phyloP scores from a whole-genome alignment of 169 alveolate genomes.

The Ichthyophthirius multifiliis region DNA sequence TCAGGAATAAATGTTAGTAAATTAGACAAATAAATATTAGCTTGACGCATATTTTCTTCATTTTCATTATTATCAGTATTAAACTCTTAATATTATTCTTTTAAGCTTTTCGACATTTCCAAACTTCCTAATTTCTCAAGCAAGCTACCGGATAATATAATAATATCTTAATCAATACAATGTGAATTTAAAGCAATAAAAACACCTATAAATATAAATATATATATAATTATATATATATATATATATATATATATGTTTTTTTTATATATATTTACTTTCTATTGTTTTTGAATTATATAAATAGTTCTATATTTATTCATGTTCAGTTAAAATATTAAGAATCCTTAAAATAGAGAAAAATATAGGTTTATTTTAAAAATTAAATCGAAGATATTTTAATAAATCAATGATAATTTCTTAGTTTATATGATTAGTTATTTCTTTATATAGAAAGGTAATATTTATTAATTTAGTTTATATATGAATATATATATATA shows the following conservation, averaged over 20 bases:
- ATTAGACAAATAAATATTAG: constrained; percentile 1
- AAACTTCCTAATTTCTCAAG: neutral
- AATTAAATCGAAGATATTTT: neutral
- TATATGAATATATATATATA: too few relatives aligned
- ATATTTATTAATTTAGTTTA: neutral
- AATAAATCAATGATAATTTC: neutral
- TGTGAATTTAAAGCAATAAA: constrained; percentile 21
- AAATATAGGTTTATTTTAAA: neutral
- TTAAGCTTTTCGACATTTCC: neutral
- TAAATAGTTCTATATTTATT: neutral
- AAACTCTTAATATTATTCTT: neutral
- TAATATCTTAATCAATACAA: constrained; percentile 4
- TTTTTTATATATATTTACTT: neutral
- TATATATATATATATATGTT: too few relatives aligned
- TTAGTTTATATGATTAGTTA: neutral
- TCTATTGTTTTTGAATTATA: neutral
- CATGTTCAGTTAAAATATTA: neutral
- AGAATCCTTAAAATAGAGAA: neutral
- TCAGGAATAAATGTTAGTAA: neutral
- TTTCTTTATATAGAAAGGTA: neutral
- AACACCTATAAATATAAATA: neutral
- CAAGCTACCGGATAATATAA: neutral
- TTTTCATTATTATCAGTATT: neutral
- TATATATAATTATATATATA: neutral
- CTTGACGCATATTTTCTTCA: neutral